These are phyloP conservation scores for Trichoderma harzianum DNA, from an alignment of 2,329 filamentous ascomycete species.

Conservation along the genomic window DNA sequence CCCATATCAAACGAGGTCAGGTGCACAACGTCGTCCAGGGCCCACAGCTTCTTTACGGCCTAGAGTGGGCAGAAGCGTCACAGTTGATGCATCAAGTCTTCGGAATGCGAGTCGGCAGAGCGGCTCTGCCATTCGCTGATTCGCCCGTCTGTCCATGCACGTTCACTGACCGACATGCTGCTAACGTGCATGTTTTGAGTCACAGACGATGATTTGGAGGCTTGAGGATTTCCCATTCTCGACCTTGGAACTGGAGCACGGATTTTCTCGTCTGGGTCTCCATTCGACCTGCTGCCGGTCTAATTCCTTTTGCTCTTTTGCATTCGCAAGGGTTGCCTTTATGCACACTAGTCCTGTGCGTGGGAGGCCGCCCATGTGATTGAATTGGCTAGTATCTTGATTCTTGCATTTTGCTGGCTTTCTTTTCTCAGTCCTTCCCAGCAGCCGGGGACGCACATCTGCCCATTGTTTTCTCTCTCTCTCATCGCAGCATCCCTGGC, in stretches of 20 bases:
- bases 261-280: not conserved
- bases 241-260: not conserved
- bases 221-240: not conserved
- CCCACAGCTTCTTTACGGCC: slow-evolving; percentile 15
- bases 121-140: slow-evolving; percentile 11
- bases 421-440: not conserved
- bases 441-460: not conserved
- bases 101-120: slow-evolving; percentile 15
- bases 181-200: slow-evolving; percentile 14
- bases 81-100: slow-evolving; percentile 16
- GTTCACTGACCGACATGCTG: slow-evolving; percentile 19
- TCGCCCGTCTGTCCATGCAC: slow-evolving; percentile 10
- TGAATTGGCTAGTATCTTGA: not conserved
- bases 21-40: slow-evolving; percentile 16
- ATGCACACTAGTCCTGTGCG: slow-evolving; percentile 8
- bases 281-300: not conserved
- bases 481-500: not conserved
- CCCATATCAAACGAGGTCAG: slow-evolving; percentile 20
- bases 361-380: slow-evolving; percentile 14
- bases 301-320: not conserved
- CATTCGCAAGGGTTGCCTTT: not conserved
- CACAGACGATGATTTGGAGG: slow-evolving; percentile 1
- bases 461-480: not conserved
- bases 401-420: not conserved
- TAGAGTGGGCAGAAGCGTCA: slow-evolving; percentile 15